Evolutionary conservation across 805 yeast species (phyloP), one percentile per base, ranked within the genome.

Genomic region (Cyberlindnera xylosilytica): DNA sequence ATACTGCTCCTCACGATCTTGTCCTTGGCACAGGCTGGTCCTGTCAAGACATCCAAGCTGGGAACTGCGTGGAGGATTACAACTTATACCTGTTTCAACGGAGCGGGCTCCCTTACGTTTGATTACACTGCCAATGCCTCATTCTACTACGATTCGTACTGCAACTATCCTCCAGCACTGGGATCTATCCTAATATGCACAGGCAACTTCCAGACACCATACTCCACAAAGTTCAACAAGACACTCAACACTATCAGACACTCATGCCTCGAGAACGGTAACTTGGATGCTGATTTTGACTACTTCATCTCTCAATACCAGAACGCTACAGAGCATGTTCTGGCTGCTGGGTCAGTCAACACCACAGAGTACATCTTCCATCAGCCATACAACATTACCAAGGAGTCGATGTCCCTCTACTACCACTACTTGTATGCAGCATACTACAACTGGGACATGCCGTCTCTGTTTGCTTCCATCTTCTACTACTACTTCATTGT

Each of bases 401-500:
- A 28, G 18, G 40, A 28, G 6, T 20, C 26, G 2, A 16, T n/a
- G 18, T 13, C 29, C 2, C n/a, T 7, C 3, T 30, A 34, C 11
- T 41, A 41, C 23, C 19, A 19, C 3, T 49, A 44, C 26, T 38
- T 42, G 8, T 20, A 44, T 26, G 24, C 20, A 8, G 3, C 32
- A 3, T 45, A 49, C 35, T 53, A 41, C 37, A 50, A 56, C 36
- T 47, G 49, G 42, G 59, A 54, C 33, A 24, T 24, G 29, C 46
- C 50, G n/a, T 39, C 40, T 6, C 6, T 41, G 6, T 50, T 51
- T 62, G 61, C 54, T 4, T 64, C 60, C 35, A 63, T 61, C 4
- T 51, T 72, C 24, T 47, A 65, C 39, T 55, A 59, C 8, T 73
- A 62, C 51, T 74, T 74, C 65, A 60, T 61, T n/a, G 15, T 64